Evolutionary conservation across 352 stramenopile species (phyloP).

Genomic region (Phytophthora fragariae): DNA sequence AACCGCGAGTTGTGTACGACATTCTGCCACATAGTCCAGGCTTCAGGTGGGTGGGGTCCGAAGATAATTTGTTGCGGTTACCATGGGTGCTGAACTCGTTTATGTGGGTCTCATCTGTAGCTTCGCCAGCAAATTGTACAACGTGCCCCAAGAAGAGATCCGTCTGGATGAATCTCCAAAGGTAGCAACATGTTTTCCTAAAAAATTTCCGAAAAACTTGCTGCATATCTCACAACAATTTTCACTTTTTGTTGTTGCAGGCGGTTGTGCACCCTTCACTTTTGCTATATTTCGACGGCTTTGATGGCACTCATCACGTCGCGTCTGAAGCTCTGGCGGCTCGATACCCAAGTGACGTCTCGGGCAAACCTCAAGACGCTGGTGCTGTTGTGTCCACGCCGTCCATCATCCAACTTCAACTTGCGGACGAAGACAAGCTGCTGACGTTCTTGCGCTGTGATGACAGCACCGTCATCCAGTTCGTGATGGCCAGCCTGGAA

Average conservation of each 20-base stretch:
- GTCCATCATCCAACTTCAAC: conserved; percentile 81
- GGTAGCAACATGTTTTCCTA: conserved; percentile 33
- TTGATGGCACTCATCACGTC: conserved; percentile 63
- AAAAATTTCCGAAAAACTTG: too few relatives aligned
- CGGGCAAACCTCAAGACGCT: conserved; percentile 8
- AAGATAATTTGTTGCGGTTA: too few relatives aligned
- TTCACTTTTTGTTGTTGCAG: conserved; percentile 29
- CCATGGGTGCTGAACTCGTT: neutral
- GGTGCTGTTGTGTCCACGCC: conserved; percentile 34
- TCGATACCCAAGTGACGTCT: conserved; percentile 66
- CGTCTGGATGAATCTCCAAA: conserved; percentile 46
- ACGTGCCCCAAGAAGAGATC: conserved; percentile 67
- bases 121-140: conserved; percentile 62
- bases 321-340: conserved; percentile 66
- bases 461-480: conserved; percentile 77
- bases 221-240: neutral
- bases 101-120: conserved; percentile 24
- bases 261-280: conserved; percentile 67
- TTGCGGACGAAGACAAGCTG: conserved; percentile 69
- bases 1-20: conserved; percentile 68
- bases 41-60: conserved; percentile 41
- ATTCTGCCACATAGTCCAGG: conserved; percentile 67
- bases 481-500: conserved; percentile 73
- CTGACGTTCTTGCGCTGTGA: conserved; percentile 71
- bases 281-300: conserved; percentile 84